Evolutionary conservation across 768 basidiomycete species (phyloP), one percentile per base, ranked within the genome.

Genomic region (Tubosaeta sp.): DNA sequence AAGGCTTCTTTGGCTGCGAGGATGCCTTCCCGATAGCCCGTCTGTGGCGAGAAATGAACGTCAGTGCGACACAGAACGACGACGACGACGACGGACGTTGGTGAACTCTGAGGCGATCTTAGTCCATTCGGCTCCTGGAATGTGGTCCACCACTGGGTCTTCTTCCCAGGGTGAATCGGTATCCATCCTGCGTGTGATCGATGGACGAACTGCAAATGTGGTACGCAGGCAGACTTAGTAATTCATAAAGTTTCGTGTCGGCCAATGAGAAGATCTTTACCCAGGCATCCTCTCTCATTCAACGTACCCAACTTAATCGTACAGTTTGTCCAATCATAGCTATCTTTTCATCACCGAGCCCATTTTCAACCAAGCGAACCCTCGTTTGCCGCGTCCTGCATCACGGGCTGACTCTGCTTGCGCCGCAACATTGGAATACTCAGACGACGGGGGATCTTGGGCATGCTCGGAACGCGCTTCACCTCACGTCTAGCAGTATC

Each of bases 1-100:
- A 84, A 84, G 0, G 79, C 75, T 65, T 94, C 87, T 66, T 97
- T 98, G 3, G 95, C 95, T 4, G 86, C 83, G 0, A 29, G 25
- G 25, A 27, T 27, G 25, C 25, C 25, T 27, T 27, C 25, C 4
- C 25, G 25, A 8, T 27, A 27, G 25, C 25, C 25, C 8, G 8
- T 8, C 25, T 27, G 25, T 27, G 25, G 8, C 8, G 25, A 8
- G 8, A 4, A 4, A 27, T 27, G 25, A 27, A 27, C 25, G 8
- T 27, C 8, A 8, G 25, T 27, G 25, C 8, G 25, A 27, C 25
- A 8, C 4, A 27, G 25, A 27, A 27, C 4, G 25, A 27, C 25
- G 4, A 27, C 4, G 25, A 27, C 25, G 4, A 27, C 4, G 25
- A 8, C 25, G 4, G 25, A 27, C 25, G 25, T 27, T 27, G 25